These are phyloP conservation scores for Alternaria panax DNA, from an alignment of 2,329 filamentous ascomycete species.

Conservation along the genomic window DNA sequence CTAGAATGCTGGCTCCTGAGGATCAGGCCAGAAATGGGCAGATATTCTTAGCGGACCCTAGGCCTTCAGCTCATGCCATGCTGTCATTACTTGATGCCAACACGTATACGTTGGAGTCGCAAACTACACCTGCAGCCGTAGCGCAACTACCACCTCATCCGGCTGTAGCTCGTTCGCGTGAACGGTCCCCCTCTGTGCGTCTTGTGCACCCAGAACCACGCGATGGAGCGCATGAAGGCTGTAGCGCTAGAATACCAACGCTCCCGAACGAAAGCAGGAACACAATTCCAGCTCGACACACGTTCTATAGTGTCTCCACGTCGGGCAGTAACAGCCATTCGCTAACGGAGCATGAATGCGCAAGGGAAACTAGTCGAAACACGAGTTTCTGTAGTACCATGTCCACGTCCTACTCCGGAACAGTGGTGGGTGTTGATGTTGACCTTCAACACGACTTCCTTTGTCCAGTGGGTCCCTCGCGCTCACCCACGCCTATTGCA, in stretches of 20 bases:
- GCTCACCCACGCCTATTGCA: slow-evolving; percentile 31
- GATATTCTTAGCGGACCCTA: slow-evolving; percentile 2
- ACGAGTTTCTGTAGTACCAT: slow-evolving; percentile 45
- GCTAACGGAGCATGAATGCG: slow-evolving; percentile 22
- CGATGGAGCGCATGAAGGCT: slow-evolving; percentile 24
- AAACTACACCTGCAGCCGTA: slow-evolving; percentile 5
- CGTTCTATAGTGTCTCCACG: slow-evolving; percentile 32
- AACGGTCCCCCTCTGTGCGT: slow-evolving; percentile 23
- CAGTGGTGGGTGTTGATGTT: slow-evolving; percentile 46
- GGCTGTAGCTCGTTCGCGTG: slow-evolving; percentile 23
- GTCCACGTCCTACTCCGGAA: slow-evolving; percentile 46
- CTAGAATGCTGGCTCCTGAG: not conserved
- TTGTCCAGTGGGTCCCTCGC: slow-evolving; percentile 23
- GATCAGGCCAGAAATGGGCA: slow-evolving; percentile 24
- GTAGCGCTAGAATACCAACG: slow-evolving; percentile 20
- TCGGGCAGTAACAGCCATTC: slow-evolving; percentile 27
- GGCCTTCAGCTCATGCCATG: slow-evolving; percentile 16
- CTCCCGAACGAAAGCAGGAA: slow-evolving; percentile 26
- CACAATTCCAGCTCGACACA: slow-evolving; percentile 30
- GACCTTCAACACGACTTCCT: slow-evolving; percentile 38
- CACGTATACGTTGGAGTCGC: slow-evolving; percentile 5
- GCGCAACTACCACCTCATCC: slow-evolving; percentile 19
- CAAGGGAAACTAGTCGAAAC: slow-evolving; percentile 32
- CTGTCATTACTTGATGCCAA: slow-evolving; percentile 7
- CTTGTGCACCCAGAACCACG: slow-evolving; percentile 31